Base-by-base conservation (phyloP, 441 rosid genomes). In the Erodium texanum region DNA sequence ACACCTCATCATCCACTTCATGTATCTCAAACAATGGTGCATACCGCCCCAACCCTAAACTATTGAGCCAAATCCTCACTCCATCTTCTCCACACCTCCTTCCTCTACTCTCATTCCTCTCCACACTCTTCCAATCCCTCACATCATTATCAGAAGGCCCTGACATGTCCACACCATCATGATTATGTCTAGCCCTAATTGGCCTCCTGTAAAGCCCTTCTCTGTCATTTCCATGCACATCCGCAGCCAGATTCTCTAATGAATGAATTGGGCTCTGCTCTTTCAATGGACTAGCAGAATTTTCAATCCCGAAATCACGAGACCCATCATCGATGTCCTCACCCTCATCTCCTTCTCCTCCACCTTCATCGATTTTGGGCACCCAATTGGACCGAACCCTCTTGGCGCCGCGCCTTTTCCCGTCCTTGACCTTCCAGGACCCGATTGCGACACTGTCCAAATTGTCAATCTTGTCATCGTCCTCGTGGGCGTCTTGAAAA, bases 11-110 rank as follows among this genome's bases (percentile, higher is more conserved):
- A 34, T 87, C 92, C 41, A 87, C 92, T 70, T 87, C 92, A 66
- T 87, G 92, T 23, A 85, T 68, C 82, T 87, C 92, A 61, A 87
- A 87, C 74, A 87, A 81, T 4, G 92, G 86, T 0, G 89, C 86
- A 68, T 87, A 87, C 75, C 89, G 79, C 65, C 92, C 82, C 78
- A 87, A 72, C 27, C 92, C 92, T 70, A 87, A 74, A 29, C 85
- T 89, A 29, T 81, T 81, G 67, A 87, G 77, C 84, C 85, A 87
- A 24, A 78, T 62, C 70, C 85, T 80, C 68, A 87, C 88, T 63
- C 82, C 88, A 15, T 52, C 59, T 52, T 85, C 89, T 7, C 79
- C 71, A 15, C 70, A 48, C 20, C 78, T 73, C 52, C 76, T 68
- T 41, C 68, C 69, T 32, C 71, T 78, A 18, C 72, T 58, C 45